phyloP scores from a whole-genome alignment of 208 protist genomes.

The Blastocrithidia nonstop region DNA sequence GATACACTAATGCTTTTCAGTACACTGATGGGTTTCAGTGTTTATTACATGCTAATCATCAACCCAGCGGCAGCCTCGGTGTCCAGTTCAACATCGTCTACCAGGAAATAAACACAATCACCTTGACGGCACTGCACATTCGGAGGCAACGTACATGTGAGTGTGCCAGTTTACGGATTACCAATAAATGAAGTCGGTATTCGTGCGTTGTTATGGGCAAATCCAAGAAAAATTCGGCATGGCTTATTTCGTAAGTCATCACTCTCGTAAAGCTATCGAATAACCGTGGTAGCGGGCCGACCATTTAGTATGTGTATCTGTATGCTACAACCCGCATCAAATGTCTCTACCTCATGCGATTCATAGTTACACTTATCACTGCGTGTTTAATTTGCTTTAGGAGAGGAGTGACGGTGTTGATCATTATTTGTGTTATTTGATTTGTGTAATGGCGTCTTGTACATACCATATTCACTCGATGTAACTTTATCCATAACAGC shows the following conservation, averaged over 20 bases:
- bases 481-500: constrained; percentile 19
- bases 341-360: too few species aligned
- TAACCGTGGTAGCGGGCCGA: constrained; percentile 32
- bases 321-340: too few species aligned
- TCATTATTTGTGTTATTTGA: constrained; percentile 12
- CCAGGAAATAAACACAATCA: constrained; percentile 40
- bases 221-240: constrained; percentile 51
- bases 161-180: constrained; percentile 22
- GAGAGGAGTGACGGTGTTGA: too few species aligned
- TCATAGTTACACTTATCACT: constrained; percentile 10
- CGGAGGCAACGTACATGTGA: constrained; percentile 23
- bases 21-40: constrained; percentile 16
- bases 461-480: too few species aligned
- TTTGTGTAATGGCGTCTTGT: neutral
- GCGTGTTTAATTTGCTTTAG: too few species aligned
- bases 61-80: constrained; percentile 49
- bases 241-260: constrained; percentile 39
- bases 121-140: constrained; percentile 10
- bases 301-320: constrained; percentile 27
- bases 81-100: constrained; percentile 73
- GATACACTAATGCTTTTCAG: constrained; percentile 65
- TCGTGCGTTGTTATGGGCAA: constrained; percentile 21
- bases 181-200: constrained; percentile 63
- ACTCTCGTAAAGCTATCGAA: constrained; percentile 35
- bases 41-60: constrained; percentile 40